Base-by-base conservation (phyloP, 148 eudicot species). In the Polygonum aviculare region DNA sequence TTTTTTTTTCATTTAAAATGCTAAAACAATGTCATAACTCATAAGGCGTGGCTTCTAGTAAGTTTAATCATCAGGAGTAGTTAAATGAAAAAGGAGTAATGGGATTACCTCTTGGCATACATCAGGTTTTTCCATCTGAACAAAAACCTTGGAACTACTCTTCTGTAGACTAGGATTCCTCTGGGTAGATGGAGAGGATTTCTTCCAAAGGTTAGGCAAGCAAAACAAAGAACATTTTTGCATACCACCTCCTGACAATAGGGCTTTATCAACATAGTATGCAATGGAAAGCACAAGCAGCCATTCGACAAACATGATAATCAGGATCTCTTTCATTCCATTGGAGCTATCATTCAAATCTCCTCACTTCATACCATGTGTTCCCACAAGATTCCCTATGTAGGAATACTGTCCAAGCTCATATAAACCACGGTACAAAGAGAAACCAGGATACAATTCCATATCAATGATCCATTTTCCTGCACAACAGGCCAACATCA, bases 381-480 rank as follows among this genome's bases (percentile, higher is more conserved):
- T 81, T 55, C 93, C 89, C 86, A 82, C 85, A 48, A 62, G 67
- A 55, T 79, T 75, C 78, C 88, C 98, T 18, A 38, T 65, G 52
- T 82, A 80, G 1, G 94, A 79, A 84, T 90, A 90, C 60, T 87
- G 86, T 57, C 88, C 81, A 76, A 94, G 81, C 77, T 94, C 98
- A 75, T 85, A 90, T 35, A 94, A 71, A 33, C 95, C 98, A 54
- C 95, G 91, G 74, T 57, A 94, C 47, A 94, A 88, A 50, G 97
- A 77, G 79, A 94, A 94, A 39, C 92, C 92, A n/a, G 98, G 98
- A 84, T 82, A 94, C 71, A 94, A 72, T 77, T 94, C 93, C 97
- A 94, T 91, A 22, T 86, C 85, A 72, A 87, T 78, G 60, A 94
- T 83, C 89, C 93, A 88, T 74, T 78, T 89, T 79, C 87, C 98